Conservation (phyloP, 352 stramenopile genomes). For the Elongisporangium anandrum region DNA sequence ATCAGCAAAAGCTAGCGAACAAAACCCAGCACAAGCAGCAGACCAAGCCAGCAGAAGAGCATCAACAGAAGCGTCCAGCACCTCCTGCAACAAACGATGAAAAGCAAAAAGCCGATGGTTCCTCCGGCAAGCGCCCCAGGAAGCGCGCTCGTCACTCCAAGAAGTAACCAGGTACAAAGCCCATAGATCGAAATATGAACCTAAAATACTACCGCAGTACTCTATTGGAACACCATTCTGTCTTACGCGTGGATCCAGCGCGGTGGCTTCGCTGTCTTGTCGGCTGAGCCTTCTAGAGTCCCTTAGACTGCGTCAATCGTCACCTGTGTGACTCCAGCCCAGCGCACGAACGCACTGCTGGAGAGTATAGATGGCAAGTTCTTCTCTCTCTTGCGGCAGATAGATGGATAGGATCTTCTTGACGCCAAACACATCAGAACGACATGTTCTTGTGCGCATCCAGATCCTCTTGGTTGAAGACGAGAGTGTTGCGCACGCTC, state of each 20-base stretch:
- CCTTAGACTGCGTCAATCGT: not conserved
- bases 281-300: not conserved
- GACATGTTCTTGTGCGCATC: constrained; percentile 84
- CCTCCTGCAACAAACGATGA: not conserved
- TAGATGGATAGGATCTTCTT: not conserved
- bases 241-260: too few species aligned
- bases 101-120: not conserved
- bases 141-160: not conserved
- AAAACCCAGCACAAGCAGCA: not conserved
- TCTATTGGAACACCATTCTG: not conserved
- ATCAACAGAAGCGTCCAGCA: not conserved
- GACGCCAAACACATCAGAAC: constrained; percentile 27
- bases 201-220: not conserved
- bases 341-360: too few species aligned
- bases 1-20: too few species aligned
- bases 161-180: not conserved
- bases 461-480: constrained; percentile 67
- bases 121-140: not conserved
- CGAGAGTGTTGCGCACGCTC: constrained; percentile 41
- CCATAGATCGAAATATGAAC: not conserved
- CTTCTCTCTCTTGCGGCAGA: not conserved
- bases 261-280: too few species aligned
- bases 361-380: not conserved
- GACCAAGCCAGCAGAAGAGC: not conserved
- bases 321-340: too few species aligned